phyloP scores from a whole-genome alignment of 495 filamentous ascomycete species.

The Penicillium lagena region DNA sequence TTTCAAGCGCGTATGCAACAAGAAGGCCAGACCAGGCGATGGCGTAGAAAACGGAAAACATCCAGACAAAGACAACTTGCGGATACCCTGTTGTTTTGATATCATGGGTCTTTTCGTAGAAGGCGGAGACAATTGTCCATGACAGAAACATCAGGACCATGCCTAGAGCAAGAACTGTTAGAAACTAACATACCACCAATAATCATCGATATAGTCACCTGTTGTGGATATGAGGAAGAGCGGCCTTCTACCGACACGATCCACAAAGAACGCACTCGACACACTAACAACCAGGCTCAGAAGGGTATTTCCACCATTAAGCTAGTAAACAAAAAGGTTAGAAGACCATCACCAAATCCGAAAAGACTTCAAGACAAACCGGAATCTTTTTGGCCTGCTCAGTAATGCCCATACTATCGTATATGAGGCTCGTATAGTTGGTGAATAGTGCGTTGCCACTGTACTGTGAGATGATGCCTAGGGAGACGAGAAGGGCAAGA shows the following conservation, averaged over 20 bases:
- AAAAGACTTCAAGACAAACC: constrained; percentile 13
- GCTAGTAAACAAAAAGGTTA: not conserved
- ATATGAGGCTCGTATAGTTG: constrained; percentile 50
- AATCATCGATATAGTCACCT: constrained; percentile 12
- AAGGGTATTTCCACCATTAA: constrained; percentile 15
- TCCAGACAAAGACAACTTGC: constrained; percentile 53
- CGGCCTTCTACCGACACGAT: constrained; percentile 49
- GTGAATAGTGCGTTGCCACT: constrained; percentile 59
- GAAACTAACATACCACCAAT: no score
- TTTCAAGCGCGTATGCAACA: constrained; percentile 56
- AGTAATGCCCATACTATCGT: constrained; percentile 48
- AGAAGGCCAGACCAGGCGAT: constrained; percentile 55
- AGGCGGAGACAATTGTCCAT: constrained; percentile 47
- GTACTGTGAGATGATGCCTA: constrained; percentile 56
- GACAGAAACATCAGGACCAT: constrained; percentile 52
- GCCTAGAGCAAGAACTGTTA: not conserved
- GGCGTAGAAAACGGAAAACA: constrained; percentile 49
- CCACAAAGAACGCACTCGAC: constrained; percentile 48
- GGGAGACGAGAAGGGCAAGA: constrained; percentile 45
- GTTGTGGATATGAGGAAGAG: constrained; percentile 49
- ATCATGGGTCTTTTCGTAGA: constrained; percentile 40
- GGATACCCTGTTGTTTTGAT: constrained; percentile 41
- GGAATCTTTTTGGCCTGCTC: constrained; percentile 38
- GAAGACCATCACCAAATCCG: no score
- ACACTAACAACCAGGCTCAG: constrained; percentile 41